Conservation (phyloP, 495 filamentous ascomycete species). For the Sordaria brevicollis region DNA sequence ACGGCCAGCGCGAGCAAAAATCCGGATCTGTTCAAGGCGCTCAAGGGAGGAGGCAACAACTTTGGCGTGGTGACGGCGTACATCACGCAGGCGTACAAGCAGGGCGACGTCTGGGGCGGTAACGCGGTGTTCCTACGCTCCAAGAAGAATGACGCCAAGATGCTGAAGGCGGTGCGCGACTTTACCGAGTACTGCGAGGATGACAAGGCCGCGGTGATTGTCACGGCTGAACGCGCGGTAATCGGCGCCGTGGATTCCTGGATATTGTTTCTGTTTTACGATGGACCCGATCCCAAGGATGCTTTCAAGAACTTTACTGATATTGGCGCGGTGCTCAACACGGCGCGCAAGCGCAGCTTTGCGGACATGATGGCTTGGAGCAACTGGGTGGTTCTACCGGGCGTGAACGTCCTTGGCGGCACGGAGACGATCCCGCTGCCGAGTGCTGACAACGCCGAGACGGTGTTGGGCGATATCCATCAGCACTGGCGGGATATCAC, state of each 20-base stretch:
- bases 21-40: slow-evolving; percentile 30
- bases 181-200: slow-evolving; percentile 47
- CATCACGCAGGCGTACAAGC: slow-evolving; percentile 35
- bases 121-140: slow-evolving; percentile 37
- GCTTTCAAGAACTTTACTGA: slow-evolving; percentile 47
- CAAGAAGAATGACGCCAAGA: slow-evolving; percentile 26
- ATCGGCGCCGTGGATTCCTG: slow-evolving; percentile 37
- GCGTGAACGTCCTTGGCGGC: slow-evolving; percentile 43
- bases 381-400: slow-evolving; percentile 28
- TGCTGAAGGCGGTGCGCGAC: slow-evolving; percentile 43
- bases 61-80: slow-evolving; percentile 43
- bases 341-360: slow-evolving; percentile 42
- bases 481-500: slow-evolving; percentile 41
- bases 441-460: slow-evolving; percentile 21
- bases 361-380: slow-evolving; percentile 35
- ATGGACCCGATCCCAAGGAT: slow-evolving; percentile 41
- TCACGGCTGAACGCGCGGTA: slow-evolving; percentile 41
- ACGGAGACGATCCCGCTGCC: slow-evolving; percentile 50
- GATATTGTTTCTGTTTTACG: slow-evolving; percentile 55
- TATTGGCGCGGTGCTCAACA: slow-evolving; percentile 37
- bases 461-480: slow-evolving; percentile 37
- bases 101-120: slow-evolving; percentile 44
- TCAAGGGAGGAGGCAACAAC: slow-evolving; percentile 41
- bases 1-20: slow-evolving; percentile 32
- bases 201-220: slow-evolving; percentile 44